Evolutionary conservation across 208 protist genomes (phyloP), one percentile per base, ranked within the genome.

Genomic region (Crithidia sp.): DNA sequence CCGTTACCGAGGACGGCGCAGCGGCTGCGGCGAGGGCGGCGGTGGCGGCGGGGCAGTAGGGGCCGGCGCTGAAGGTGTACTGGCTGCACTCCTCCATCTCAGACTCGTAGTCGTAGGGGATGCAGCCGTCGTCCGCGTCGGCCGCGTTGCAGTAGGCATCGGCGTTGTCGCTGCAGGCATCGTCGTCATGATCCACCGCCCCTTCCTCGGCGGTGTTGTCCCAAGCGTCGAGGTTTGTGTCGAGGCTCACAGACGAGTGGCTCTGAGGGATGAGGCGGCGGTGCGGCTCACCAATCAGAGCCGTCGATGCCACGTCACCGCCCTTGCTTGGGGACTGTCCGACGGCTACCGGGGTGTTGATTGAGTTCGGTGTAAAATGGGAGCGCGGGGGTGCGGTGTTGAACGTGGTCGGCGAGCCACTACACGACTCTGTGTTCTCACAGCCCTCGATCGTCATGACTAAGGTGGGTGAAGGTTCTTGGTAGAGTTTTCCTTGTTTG

Each of bases 1-100:
- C 5, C 58, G 47, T 54, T 72, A 55, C 36, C 56, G 77, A 41
- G 7, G 53, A n/a, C 47, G 66, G 52, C 47, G 61, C 64, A 7
- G 58, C 57, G 40, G 56, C 64, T 7, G 73, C 45, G 44, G 50
- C 61, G 40, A 79, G 67, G 55, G 70, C 66, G 16, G 67, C 60
- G 7, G 77, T 63, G 50, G 49, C 61, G 17, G 67, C 49, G 6
- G 67, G 77, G 55, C 71, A 70, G 76, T 86, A 90, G 7, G 83
- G 68, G 36, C 54, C 71, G 39, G 67, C 54, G 59, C 86, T 91
- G 72, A 91, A 91, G 53, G 65, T 82, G 65, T 89, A 88, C 56
- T 79, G 76, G 14, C 81, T 76, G 71, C 86, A 88, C 9, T 79
- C 81, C 74, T 89, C 84, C 56, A 92, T 81, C 74, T 89, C 87